Percentiles rank a stretch among this genome's conserved stretches.
Conservation (phyloP, 768 basidiomycete genomes). For the Tubosaeta sp. region DNA sequence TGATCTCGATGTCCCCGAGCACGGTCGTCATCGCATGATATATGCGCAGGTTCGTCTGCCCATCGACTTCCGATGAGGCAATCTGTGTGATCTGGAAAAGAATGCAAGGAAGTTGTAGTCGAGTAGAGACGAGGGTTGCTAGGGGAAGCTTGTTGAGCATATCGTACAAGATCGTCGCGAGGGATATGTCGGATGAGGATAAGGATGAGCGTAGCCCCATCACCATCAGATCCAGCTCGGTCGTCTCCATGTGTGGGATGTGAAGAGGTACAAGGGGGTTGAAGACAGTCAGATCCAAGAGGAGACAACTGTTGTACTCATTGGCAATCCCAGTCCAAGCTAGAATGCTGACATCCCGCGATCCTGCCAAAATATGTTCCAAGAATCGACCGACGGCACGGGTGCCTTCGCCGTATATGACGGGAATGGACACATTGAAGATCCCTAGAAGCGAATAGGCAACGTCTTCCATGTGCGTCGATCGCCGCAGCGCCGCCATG, state of each 20-base stretch:
- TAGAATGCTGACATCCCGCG: constrained; percentile 6
- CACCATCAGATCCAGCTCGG: neutral
- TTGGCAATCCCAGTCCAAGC: constrained; percentile 13
- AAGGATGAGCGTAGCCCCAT: neutral
- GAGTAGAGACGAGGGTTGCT: neutral
- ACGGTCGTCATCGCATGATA: neutral
- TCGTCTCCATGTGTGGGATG: neutral
- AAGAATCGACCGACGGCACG: constrained; percentile 10
- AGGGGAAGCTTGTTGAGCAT: neutral
- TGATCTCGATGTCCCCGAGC: neutral
- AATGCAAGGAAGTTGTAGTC: constrained; percentile 4
- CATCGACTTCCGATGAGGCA: neutral
- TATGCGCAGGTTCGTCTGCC: neutral
- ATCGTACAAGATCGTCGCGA: neutral
- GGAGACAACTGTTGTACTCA: constrained; percentile 5
- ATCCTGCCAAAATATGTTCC: constrained; percentile 12
- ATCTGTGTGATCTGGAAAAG: neutral
- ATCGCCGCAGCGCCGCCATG: constrained; percentile 8
- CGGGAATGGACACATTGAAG: constrained; percentile 6
- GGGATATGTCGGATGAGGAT: neutral
- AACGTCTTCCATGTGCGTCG: constrained; percentile 7
- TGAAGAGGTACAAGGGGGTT: neutral
- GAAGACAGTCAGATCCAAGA: neutral
- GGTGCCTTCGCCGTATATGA: constrained; percentile 12
- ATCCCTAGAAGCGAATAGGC: constrained; percentile 15